Evolutionary conservation across 78 protist genomes (phyloP).

Genomic region (Guillardia theta): DNA sequence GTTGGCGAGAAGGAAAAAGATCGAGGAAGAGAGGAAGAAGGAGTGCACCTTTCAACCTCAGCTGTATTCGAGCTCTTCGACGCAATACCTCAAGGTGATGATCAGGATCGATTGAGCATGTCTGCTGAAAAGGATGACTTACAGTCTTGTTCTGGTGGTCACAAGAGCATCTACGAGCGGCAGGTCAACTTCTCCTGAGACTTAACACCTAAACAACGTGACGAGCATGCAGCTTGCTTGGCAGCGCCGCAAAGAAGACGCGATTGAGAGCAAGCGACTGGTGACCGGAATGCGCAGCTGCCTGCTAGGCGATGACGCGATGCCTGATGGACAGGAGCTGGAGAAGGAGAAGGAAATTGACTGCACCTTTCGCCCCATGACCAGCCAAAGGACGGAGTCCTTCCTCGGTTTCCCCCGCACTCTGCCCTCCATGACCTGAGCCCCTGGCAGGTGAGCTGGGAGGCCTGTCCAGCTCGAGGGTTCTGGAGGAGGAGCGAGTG

Average conservation of each 20-base stretch:
- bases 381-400: not conserved
- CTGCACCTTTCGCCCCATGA: not conserved
- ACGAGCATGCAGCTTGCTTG: not conserved
- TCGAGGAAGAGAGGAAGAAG: too few species aligned
- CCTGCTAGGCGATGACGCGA: not conserved
- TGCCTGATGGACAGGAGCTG: not conserved
- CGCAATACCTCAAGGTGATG: too few species aligned
- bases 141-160: too few species aligned
- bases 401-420: not conserved
- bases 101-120: too few species aligned
- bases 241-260: not conserved
- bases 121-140: too few species aligned
- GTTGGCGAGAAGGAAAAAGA: too few species aligned
- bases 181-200: too few species aligned
- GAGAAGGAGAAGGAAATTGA: not conserved
- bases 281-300: not conserved
- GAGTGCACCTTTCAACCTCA: too few species aligned
- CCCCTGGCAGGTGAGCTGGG: not conserved
- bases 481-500: not conserved
- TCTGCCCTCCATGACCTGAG: not conserved
- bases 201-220: too few species aligned
- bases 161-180: too few species aligned
- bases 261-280: not conserved
- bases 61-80: too few species aligned
- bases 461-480: not conserved